Percentiles rank a stretch among this genome's conserved stretches.
Conservation (phyloP, 495 filamentous ascomycete genomes). For the Aspergillus diversus region DNA sequence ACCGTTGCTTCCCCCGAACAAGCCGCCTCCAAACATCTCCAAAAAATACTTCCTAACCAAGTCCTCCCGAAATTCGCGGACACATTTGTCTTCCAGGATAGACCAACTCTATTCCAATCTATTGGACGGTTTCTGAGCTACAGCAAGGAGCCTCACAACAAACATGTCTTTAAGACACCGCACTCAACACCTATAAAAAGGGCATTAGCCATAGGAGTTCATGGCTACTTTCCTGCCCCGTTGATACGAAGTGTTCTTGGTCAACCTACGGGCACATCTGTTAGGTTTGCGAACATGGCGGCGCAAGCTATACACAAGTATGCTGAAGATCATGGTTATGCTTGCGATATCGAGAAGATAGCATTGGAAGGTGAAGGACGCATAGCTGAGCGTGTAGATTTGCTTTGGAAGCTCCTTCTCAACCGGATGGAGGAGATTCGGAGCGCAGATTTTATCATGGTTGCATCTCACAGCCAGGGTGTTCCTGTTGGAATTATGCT, state of each 20-base stretch:
- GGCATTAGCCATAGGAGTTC: constrained; percentile 90
- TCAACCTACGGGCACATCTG: constrained; percentile 92
- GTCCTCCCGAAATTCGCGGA: constrained; percentile 69
- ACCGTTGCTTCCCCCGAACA: constrained; percentile 41
- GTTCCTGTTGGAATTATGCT: constrained; percentile 93
- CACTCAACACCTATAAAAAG: constrained; percentile 73
- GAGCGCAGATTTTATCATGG: constrained; percentile 82
- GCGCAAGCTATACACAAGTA: constrained; percentile 83
- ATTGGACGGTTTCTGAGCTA: constrained; percentile 68
- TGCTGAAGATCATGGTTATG: constrained; percentile 68
- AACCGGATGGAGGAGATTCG: constrained; percentile 95
- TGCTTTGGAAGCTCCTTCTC: constrained; percentile 89
- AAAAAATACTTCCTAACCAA: constrained; percentile 59
- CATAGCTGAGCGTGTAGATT: constrained; percentile 84
- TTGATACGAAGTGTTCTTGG: constrained; percentile 85
- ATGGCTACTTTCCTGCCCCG: constrained; percentile 89
- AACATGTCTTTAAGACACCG: constrained; percentile 73
- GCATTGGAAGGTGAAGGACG: constrained; percentile 98
- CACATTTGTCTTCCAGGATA: constrained; percentile 69
- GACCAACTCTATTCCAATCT: constrained; percentile 71
- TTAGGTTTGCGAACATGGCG: constrained; percentile 88
- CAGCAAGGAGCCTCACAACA: constrained; percentile 60
- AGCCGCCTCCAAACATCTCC: constrained; percentile 47
- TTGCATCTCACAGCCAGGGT: constrained; percentile 94
- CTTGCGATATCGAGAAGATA: constrained; percentile 80